phyloP scores from a whole-genome alignment of 2,329 filamentous ascomycete species.

The Domatiomyces globalis region DNA sequence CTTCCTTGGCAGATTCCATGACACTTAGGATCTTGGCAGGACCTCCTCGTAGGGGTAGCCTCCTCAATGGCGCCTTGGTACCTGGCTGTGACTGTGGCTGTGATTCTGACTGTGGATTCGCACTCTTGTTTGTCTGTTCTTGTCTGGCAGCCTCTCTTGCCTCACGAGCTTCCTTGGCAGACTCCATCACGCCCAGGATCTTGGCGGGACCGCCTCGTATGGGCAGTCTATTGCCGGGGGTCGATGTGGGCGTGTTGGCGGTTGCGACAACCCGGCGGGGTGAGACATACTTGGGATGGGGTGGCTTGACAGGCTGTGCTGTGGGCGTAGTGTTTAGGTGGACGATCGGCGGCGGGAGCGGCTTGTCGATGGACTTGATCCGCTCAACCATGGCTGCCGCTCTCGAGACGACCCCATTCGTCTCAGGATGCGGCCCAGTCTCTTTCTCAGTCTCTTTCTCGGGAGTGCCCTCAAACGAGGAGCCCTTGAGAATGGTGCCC shows the following conservation, averaged over 20 bases:
- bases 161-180: constrained; percentile 20
- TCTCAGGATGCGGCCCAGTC: not conserved
- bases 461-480: constrained; percentile 17
- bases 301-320: constrained; percentile 10
- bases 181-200: constrained; percentile 20
- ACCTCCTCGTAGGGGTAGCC: constrained; percentile 4
- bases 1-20: constrained; percentile 19
- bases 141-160: constrained; percentile 14
- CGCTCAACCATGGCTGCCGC: constrained; percentile 9
- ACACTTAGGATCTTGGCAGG: constrained; percentile 19
- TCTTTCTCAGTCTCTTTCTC: constrained; percentile 1
- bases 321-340: constrained; percentile 9
- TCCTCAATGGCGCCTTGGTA: constrained; percentile 4
- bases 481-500: constrained; percentile 22
- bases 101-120: constrained; percentile 13
- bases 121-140: constrained; percentile 2
- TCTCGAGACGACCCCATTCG: constrained; percentile 1
- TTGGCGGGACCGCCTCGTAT: constrained; percentile 14
- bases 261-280: not conserved
- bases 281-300: constrained; percentile 8
- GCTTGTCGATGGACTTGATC: constrained; percentile 4
- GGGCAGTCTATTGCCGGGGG: not conserved
- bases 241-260: not conserved
- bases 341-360: constrained; percentile 7
- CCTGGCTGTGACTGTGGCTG: constrained; percentile 2